Evolutionary conservation across 495 filamentous ascomycete genomes (phyloP), one percentile per base, ranked within the genome.

Genomic region (Trichoderma virens): DNA sequence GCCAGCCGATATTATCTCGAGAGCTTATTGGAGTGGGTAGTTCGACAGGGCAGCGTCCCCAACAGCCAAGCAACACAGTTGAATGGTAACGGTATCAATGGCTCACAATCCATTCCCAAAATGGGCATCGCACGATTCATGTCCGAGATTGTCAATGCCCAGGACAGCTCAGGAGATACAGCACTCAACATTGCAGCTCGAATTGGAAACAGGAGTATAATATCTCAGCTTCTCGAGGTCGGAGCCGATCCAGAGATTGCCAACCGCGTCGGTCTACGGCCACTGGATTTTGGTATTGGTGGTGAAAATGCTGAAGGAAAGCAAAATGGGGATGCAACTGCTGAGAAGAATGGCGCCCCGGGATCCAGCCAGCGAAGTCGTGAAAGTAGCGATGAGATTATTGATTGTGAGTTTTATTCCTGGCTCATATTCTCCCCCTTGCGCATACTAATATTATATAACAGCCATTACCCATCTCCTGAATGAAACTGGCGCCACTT

Each of bases 1-100:
- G 90, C 91, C 14, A 92, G 90, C 64, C 88, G 91, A 68, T 95
- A 97, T 69, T 98, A 98, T 70, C 84, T 98, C 25, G 92, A 98
- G 75, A 89, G 90, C 18, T 78, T 98, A 34, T 80, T 98, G 0
- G 93, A 96, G 69, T 98, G 93, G 75, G 90, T 97, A 47, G 92
- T 97, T 5, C 86, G 92, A 39, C 87, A 92, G 70, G 88, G 90
- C 13, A 89, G 87, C 64, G 80, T 80, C 9, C 77, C 84, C 28
- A 83, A 79, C 65, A 88, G 79, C 66, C 87, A 89, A 67, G 77
- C 78, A 41, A 70, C 69, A 7, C 71, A 72, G 64, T 69, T 65
- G 32, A 71, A 71, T 59, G 66, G 67, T 18, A 31, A 71, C 68
- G 39, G 63, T 62, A 65, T 62, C 51, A 34, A 71, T 69, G 11